Conservation (phyloP, 768 basidiomycete species). For the Cystobasidium onofrii region DNA sequence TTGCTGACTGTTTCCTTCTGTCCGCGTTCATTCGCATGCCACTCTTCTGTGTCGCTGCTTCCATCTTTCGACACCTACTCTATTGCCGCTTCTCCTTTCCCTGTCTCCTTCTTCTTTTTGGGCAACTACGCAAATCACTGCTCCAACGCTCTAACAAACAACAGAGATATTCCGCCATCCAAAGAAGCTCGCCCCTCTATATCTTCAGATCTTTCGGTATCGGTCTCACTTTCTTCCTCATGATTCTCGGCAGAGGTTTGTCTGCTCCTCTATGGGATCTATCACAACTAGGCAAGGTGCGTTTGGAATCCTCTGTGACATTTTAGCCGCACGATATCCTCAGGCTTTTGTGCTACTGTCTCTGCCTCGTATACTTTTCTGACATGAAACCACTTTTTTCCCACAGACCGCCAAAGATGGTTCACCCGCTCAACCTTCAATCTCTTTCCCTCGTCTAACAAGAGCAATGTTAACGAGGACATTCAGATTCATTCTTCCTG, state of each 20-base stretch:
- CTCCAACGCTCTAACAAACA: neutral
- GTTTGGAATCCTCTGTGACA: neutral
- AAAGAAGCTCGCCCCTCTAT: constrained; percentile 41
- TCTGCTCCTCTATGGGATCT: constrained; percentile 43
- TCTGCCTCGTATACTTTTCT: neutral
- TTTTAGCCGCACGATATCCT: no score
- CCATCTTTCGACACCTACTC: no score
- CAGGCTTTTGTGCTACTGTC: no score
- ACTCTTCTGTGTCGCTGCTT: neutral
- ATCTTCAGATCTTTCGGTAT: constrained; percentile 41
- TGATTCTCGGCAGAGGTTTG: constrained; percentile 42
- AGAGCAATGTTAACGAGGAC: constrained; percentile 42
- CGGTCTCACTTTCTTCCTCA: constrained; percentile 41
- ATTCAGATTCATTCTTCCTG: constrained; percentile 44
- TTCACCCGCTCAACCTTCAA: constrained; percentile 31
- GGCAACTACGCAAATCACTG: no score
- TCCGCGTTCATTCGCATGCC: no score
- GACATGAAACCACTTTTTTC: neutral
- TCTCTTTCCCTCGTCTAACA: constrained; percentile 42
- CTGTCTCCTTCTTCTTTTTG: neutral
- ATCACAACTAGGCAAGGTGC: constrained; percentile 28
- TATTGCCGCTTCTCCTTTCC: no score
- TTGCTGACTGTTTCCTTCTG: neutral
- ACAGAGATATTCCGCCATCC: constrained; percentile 39
- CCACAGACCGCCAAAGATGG: constrained; percentile 9